phyloP scores from a whole-genome alignment of 2,329 filamentous ascomycete species.

The Septoria petroselini region DNA sequence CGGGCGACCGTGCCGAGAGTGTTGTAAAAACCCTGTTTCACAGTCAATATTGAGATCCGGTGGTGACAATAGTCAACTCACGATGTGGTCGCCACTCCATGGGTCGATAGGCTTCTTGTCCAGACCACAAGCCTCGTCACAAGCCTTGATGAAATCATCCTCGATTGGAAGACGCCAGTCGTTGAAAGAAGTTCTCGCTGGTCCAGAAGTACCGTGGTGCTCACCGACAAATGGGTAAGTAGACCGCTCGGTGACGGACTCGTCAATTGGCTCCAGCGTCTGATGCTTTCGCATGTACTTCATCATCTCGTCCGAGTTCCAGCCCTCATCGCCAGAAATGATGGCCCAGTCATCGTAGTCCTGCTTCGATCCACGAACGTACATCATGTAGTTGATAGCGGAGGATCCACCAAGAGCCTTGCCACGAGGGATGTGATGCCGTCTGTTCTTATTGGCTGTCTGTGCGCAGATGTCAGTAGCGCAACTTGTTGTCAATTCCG shows the following conservation, averaged over 20 bases:
- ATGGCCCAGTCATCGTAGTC: constrained; percentile 51
- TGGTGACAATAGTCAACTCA: neutral
- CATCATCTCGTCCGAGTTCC: constrained; percentile 48
- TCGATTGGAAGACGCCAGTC: constrained; percentile 38
- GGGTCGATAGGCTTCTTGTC: constrained; percentile 39
- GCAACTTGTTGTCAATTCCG: neutral
- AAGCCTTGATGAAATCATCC: constrained; percentile 39
- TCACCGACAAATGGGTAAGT: constrained; percentile 36
- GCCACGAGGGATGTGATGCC: constrained; percentile 34
- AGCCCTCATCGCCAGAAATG: constrained; percentile 43
- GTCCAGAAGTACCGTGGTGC: constrained; percentile 38
- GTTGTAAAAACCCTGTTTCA: constrained; percentile 33
- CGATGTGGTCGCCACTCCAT: constrained; percentile 40
- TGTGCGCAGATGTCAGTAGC: constrained; percentile 4
- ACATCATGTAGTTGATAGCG: constrained; percentile 41
- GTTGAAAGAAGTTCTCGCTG: constrained; percentile 40
- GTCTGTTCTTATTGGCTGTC: constrained; percentile 23
- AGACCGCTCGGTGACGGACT: constrained; percentile 29
- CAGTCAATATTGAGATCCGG: neutral
- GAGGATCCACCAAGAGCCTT: constrained; percentile 42
- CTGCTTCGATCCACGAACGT: constrained; percentile 45
- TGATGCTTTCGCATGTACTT: constrained; percentile 46
- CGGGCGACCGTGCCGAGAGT: constrained; percentile 32
- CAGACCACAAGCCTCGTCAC: constrained; percentile 36
- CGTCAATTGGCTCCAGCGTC: constrained; percentile 37